Evolutionary conservation across 2,329 filamentous ascomycete genomes (phyloP).

Genomic region (Clarireedia homoeocarpa): DNA sequence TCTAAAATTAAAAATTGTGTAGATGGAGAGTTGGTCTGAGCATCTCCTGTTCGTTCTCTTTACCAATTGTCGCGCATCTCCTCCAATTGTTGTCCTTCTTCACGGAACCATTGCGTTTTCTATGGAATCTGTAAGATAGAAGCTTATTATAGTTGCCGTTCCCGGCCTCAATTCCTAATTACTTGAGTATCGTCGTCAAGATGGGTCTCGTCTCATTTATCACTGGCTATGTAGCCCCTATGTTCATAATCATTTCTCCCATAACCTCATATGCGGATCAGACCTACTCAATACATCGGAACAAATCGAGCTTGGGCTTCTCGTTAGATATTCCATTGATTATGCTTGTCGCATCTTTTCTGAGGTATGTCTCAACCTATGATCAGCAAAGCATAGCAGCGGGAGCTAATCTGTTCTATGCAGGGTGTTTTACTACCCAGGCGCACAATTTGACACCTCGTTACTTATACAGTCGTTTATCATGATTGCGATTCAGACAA

Average conservation of each 20-base stretch:
- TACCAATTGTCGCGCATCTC: background rate
- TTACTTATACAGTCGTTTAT: conserved; percentile 57
- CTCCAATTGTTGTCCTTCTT: background rate
- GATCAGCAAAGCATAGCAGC: background rate
- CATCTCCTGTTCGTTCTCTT: background rate
- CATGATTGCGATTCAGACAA: conserved; percentile 56
- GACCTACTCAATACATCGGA: conserved; percentile 55
- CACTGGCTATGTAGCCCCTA: conserved; percentile 50
- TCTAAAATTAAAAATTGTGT: no score
- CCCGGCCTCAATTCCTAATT: background rate
- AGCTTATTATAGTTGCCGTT: background rate
- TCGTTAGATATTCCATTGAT: conserved; percentile 65
- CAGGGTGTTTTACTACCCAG: conserved; percentile 64
- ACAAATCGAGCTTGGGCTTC: conserved; percentile 58
- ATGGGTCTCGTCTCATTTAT: conserved; percentile 31
- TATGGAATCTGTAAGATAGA: conserved; percentile 7
- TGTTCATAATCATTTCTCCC: conserved; percentile 57
- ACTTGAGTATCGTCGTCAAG: conserved; percentile 7
- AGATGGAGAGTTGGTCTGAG: background rate
- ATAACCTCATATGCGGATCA: conserved; percentile 60
- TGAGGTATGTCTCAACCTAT: conserved; percentile 41
- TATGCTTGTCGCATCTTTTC: conserved; percentile 61
- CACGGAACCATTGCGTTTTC: background rate
- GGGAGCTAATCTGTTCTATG: background rate
- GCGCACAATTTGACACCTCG: conserved; percentile 55